phyloP scores from a whole-genome alignment of 2,329 filamentous ascomycete species.

The Phialophora expanda region DNA sequence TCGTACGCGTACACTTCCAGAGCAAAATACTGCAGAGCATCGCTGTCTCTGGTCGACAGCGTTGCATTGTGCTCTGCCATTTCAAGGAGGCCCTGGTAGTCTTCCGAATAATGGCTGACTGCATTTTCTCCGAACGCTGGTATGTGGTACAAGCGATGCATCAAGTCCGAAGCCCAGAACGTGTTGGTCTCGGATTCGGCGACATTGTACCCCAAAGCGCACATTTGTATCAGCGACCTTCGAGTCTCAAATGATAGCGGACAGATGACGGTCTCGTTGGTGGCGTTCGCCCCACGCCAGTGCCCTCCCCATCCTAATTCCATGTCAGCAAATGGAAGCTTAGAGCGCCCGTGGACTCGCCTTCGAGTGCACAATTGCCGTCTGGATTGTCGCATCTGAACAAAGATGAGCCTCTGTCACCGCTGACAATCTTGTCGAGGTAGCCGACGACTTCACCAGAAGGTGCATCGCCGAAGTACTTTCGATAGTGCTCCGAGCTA shows the following conservation, averaged over 20 bases:
- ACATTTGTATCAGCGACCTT: conserved; percentile 63
- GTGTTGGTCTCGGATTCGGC: conserved; percentile 61
- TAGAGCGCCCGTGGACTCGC: conserved; percentile 43
- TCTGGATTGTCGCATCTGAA: conserved; percentile 74
- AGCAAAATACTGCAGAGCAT: conserved; percentile 71
- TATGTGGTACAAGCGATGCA: conserved; percentile 70
- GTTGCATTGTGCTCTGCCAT: conserved; percentile 58
- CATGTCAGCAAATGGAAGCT: conserved; percentile 14
- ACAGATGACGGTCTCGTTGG: conserved; percentile 72
- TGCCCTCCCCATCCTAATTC: conserved; percentile 68
- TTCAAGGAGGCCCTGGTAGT: conserved; percentile 60
- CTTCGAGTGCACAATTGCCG: conserved; percentile 62
- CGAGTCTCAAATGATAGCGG: conserved; percentile 64
- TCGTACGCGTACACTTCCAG: conserved; percentile 70
- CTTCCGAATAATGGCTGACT: conserved; percentile 67
- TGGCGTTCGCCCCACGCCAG: conserved; percentile 69
- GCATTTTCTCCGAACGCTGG: conserved; percentile 63
- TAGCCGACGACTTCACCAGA: conserved; percentile 66
- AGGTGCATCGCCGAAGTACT: conserved; percentile 69
- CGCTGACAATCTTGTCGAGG: conserved; percentile 65
- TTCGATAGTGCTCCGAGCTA: conserved; percentile 64
- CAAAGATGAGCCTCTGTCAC: conserved; percentile 61
- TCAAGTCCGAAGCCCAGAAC: conserved; percentile 69
- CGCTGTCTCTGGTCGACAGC: conserved; percentile 62
- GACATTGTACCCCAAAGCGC: conserved; percentile 67